Base-by-base conservation (phyloP, 805 yeast genomes). In the Kluyveromyces starmeri region DNA sequence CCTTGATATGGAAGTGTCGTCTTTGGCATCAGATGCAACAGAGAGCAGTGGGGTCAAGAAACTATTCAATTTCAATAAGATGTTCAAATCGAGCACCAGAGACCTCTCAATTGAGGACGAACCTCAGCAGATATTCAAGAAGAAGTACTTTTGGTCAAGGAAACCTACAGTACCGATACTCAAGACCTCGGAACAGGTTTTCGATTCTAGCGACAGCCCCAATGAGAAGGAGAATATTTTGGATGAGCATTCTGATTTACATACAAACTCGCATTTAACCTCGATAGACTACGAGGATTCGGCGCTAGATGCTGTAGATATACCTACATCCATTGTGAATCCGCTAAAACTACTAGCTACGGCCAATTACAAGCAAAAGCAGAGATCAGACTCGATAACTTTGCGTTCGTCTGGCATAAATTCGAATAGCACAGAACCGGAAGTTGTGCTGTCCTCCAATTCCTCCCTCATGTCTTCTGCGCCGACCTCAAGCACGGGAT, bases 131-230 rank as follows among this genome's bases (percentile, higher is more conserved):
- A 38, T 41, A n/a, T 36, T 48, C 26, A 49, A 43, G 36, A 51
- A 48, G 25, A 50, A 37, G 34, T 48, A 43, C 27, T 51, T 53
- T 27, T 50, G 56, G 53, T 48, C 48, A 20, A 42, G 51, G 29
- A 46, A 42, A 17, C 46, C 41, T 14, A 42, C 38, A 3, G 32
- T 40, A 10, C 40, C 40, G 6, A 28, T 40, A 16, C 15, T 32
- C 8, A 23, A 21, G 20, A 24, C 23, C 17, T 22, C 23, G 9
- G 28, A 23, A 10, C 26, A 12, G n/a, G 26, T 23, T 6, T 23
- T 10, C 26, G 5, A 12, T 6, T 23, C 26, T 20, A 24, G 14
- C 5, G 12, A 14, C 19, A n/a, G 14, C 17, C 14, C 18, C 17
- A 20, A 11, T n/a, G 14, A 20, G 20, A 20, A 12, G 26, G 26